Conservation (phyloP, 805 yeast genomes). For the Brettanomyces naardenensis region DNA sequence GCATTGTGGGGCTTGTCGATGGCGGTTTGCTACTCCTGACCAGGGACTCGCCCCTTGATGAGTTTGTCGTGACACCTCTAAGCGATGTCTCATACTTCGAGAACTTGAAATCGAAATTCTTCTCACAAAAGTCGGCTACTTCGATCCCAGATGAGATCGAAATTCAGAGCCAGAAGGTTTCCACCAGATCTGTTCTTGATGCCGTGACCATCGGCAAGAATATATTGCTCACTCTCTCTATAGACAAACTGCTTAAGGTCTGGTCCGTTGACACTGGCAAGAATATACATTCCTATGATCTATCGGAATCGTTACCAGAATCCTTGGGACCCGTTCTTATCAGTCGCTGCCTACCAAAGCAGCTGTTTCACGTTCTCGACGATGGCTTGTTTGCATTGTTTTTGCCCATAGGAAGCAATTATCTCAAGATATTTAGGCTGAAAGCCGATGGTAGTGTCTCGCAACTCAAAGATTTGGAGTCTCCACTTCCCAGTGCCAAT, state of each 20-base stretch:
- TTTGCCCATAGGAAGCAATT: constrained; percentile 19
- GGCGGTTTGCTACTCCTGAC: constrained; percentile 65
- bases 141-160: constrained; percentile 11
- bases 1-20: constrained; percentile 59
- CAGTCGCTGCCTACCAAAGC: constrained; percentile 14
- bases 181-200: constrained; percentile 18
- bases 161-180: constrained; percentile 14
- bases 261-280: constrained; percentile 45
- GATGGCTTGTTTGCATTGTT: constrained; percentile 13
- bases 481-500: constrained; percentile 11
- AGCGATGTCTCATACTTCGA: constrained; percentile 42
- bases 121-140: constrained; percentile 7
- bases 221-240: constrained; percentile 36
- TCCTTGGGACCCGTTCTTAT: constrained; percentile 13
- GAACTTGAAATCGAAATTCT: constrained; percentile 23
- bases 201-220: constrained; percentile 8
- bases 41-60: constrained; percentile 19
- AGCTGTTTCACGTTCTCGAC: constrained; percentile 9
- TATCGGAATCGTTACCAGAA: constrained; percentile 18
- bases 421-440: constrained; percentile 17
- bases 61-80: constrained; percentile 30
- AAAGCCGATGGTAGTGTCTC: constrained; percentile 8
- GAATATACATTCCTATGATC: constrained; percentile 12
- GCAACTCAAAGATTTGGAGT: constrained; percentile 7
- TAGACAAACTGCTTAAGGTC: constrained; percentile 44